Evolutionary conservation across 352 stramenopile species (phyloP).

Genomic region (Pelagophyceae sp.): DNA sequence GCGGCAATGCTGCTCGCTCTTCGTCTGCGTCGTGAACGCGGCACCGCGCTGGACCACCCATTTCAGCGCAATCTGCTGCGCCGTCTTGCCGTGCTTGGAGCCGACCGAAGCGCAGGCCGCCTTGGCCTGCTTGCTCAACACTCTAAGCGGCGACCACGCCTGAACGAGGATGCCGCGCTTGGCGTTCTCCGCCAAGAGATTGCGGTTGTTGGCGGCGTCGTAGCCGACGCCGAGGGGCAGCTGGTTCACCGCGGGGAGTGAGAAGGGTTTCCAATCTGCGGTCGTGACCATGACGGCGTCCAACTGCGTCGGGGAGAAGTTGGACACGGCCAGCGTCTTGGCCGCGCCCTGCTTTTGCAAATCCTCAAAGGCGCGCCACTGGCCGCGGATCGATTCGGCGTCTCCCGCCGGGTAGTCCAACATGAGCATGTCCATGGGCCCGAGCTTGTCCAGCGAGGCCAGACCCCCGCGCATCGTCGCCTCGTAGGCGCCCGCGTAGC

Average conservation of each 20-base stretch:
- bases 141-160: constrained; percentile 46
- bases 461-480: constrained; percentile 48
- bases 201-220: constrained; percentile 30
- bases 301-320: constrained; percentile 45
- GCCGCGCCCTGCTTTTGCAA: constrained; percentile 42
- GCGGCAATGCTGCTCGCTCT: constrained; percentile 35
- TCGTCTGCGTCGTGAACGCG: constrained; percentile 45
- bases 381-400: constrained; percentile 45
- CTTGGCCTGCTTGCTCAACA: constrained; percentile 33
- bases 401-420: constrained; percentile 51
- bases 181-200: constrained; percentile 39
- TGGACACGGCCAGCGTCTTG: constrained; percentile 44
- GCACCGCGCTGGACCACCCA: constrained; percentile 50
- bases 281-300: constrained; percentile 44
- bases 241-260: constrained; percentile 53
- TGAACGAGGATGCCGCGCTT: constrained; percentile 46
- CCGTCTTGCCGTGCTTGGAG: constrained; percentile 45
- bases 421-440: constrained; percentile 55
- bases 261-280: no score
- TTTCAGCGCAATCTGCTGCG: constrained; percentile 45
- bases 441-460: constrained; percentile 41
- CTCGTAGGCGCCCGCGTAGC: constrained; percentile 38
- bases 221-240: constrained; percentile 46
- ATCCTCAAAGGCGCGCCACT: constrained; percentile 49
- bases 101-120: constrained; percentile 38